A percentile compares a stretch with the other conserved stretches of the same genome.
Conservation (phyloP, 1,284 basidiomycete species). For the Tetrapyrgos nigripes region DNA sequence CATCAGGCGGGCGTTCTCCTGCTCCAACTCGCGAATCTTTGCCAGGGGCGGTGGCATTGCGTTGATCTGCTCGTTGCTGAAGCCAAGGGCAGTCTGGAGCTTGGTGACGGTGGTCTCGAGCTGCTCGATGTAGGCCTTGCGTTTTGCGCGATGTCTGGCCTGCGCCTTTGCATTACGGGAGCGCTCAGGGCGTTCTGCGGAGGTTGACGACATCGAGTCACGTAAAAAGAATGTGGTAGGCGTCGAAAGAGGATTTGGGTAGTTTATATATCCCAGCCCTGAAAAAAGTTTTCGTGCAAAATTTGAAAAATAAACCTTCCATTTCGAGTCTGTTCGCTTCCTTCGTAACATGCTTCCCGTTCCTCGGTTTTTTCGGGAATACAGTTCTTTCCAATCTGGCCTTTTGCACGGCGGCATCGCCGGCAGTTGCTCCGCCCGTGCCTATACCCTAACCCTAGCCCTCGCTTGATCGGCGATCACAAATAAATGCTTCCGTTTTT, state of each 20-base stretch:
- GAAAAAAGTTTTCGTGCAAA: neutral
- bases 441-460: neutral
- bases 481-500: slow-evolving; percentile 19
- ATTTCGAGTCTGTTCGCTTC: slow-evolving; percentile 2
- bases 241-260: neutral
- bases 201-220: neutral
- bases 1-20: slow-evolving; percentile 70
- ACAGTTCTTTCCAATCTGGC: neutral
- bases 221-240: slow-evolving; percentile 5
- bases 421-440: slow-evolving; percentile 4
- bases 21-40: slow-evolving; percentile 78
- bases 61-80: slow-evolving; percentile 71
- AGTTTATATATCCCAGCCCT: neutral
- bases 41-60: slow-evolving; percentile 71
- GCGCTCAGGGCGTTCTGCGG: slow-evolving; percentile 68
- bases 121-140: slow-evolving; percentile 94
- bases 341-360: slow-evolving; percentile 1
- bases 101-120: slow-evolving; percentile 83
- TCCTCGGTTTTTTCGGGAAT: slow-evolving; percentile 2
- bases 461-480: slow-evolving; percentile 19
- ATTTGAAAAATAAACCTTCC: neutral
- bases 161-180: slow-evolving; percentile 90
- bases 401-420: neutral
- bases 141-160: slow-evolving; percentile 89
- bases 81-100: slow-evolving; percentile 73